Percentiles rank a stretch among this genome's conserved stretches.
Evolutionary conservation across 495 filamentous ascomycete species (phyloP).

Genomic region (Umbilicaria muhlenbergii): DNA sequence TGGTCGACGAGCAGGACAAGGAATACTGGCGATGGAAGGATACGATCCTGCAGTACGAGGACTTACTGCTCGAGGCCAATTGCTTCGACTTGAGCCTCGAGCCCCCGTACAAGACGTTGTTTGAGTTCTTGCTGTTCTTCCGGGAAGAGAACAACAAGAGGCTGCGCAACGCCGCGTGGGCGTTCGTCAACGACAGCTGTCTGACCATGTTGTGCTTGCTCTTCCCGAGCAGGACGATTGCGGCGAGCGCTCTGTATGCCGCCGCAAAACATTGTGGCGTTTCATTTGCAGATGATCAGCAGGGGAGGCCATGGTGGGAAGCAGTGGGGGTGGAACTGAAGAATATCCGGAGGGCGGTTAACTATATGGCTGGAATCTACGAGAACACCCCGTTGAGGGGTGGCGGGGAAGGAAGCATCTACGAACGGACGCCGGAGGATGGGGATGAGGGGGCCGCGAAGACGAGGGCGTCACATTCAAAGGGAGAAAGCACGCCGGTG

Average conservation of each 20-base stretch:
- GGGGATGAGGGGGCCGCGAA: constrained; percentile 8
- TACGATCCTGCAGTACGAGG: constrained; percentile 78
- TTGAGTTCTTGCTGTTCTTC: constrained; percentile 57
- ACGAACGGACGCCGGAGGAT: constrained; percentile 7
- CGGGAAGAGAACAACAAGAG: constrained; percentile 53
- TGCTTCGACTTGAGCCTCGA: constrained; percentile 91
- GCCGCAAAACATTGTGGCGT: constrained; percentile 54
- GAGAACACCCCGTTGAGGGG: constrained; percentile 38
- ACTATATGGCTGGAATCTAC: constrained; percentile 60
- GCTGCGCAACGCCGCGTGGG: constrained; percentile 73
- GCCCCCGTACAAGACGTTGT: constrained; percentile 66
- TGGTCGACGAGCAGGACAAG: constrained; percentile 87
- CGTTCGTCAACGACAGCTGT: constrained; percentile 78
- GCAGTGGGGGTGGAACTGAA: constrained; percentile 43
- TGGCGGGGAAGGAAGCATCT: constrained; percentile 7
- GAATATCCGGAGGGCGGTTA: constrained; percentile 48
- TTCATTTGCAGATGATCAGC: constrained; percentile 53
- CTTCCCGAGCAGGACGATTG: constrained; percentile 61
- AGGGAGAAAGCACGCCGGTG: neutral
- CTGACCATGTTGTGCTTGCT: constrained; percentile 76
- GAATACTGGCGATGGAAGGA: constrained; percentile 97
- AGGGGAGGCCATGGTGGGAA: constrained; percentile 82
- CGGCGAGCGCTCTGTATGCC: constrained; percentile 74
- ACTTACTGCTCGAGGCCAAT: constrained; percentile 73
- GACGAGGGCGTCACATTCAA: constrained; percentile 4